A percentile compares a stretch with the other conserved stretches of the same genome.
Evolutionary conservation across 768 basidiomycete genomes (phyloP).

Genomic region (Pleurotus ostreatus): DNA sequence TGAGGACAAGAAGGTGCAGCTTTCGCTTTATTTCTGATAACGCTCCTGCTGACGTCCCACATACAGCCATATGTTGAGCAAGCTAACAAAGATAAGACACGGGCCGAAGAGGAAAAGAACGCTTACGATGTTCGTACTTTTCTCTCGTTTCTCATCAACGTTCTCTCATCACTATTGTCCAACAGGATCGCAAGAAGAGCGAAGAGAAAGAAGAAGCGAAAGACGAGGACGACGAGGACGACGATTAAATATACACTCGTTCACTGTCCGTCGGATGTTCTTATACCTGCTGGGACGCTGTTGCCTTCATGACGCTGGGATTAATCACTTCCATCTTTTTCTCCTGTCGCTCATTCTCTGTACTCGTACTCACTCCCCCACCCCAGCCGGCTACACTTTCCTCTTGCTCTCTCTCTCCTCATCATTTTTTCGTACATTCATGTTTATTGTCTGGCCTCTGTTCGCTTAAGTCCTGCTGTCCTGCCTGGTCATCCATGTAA

Average conservation of each 20-base stretch:
- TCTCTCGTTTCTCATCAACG: neutral
- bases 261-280: neutral
- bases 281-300: neutral
- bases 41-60: neutral
- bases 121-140: constrained; percentile 39
- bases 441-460: neutral
- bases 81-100: constrained; percentile 81
- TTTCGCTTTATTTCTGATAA: neutral
- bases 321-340: neutral
- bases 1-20: constrained; percentile 80
- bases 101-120: constrained; percentile 79
- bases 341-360: neutral
- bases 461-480: neutral
- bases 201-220: constrained; percentile 31
- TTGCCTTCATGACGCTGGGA: constrained; percentile 1
- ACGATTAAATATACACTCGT: constrained; percentile 6
- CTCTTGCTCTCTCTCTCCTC: neutral
- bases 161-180: neutral
- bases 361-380: neutral
- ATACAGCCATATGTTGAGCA: constrained; percentile 81
- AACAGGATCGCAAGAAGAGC: constrained; percentile 21
- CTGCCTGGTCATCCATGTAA: neutral
- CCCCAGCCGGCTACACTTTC: neutral
- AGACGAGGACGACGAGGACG: constrained; percentile 29
- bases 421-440: too few species aligned